These are phyloP conservation scores for Fusarium lateritium DNA, from an alignment of 2,329 filamentous ascomycete species.

Conservation along the genomic window DNA sequence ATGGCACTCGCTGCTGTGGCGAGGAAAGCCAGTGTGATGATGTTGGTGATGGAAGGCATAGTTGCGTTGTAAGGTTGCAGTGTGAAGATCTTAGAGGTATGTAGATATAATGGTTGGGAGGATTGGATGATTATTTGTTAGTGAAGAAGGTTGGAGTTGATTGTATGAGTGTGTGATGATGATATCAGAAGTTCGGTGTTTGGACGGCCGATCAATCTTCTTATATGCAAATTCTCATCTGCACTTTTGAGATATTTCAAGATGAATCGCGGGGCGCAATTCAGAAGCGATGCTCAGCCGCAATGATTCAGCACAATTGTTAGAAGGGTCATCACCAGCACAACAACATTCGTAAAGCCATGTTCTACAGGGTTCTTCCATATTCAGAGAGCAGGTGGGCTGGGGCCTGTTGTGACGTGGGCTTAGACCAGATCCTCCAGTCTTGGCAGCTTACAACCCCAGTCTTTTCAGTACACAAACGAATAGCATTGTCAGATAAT, in stretches of 20 bases:
- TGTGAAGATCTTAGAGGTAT: no score
- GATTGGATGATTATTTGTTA: neutral
- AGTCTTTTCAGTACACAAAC: no score
- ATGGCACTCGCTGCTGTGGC: constrained; percentile 16
- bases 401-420: neutral
- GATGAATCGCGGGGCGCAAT: neutral
- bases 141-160: neutral
- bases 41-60: constrained; percentile 30
- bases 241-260: no score
- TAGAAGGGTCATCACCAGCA: neutral
- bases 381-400: neutral
- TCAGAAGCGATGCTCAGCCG: neutral
- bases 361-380: accelerated
- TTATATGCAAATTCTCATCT: constrained; percentile 2
- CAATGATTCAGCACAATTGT: neutral
- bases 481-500: neutral
- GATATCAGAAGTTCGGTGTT: neutral
- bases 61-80: neutral
- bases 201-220: neutral
- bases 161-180: neutral
- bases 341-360: neutral
- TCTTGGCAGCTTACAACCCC: neutral
- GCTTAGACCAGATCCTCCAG: neutral
- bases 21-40: constrained; percentile 18
- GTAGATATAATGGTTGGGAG: neutral